Base-by-base conservation (phyloP, 129 eudicot genomes). In the Glebionis coronaria region DNA sequence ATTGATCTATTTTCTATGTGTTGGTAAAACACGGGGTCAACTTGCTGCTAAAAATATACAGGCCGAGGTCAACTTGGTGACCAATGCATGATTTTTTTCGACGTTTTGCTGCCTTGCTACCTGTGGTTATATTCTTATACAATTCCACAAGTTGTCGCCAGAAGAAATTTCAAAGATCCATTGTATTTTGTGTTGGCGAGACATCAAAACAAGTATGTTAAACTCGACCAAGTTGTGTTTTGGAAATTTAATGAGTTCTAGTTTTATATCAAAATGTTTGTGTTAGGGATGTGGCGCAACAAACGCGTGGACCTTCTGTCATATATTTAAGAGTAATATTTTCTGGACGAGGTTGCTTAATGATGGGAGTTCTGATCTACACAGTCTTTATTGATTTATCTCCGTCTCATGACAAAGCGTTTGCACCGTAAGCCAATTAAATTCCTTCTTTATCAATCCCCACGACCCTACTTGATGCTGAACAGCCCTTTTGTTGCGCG, bases 351-450 rank as follows among this genome's bases (percentile, higher is more conserved):
- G 89, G 96, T 9, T 85, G 81, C 70, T 59, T 85, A 63, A 82
- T 88, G 96, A 60, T 88, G 18, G 89, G 76, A 20, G 73, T 75
- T 45, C 67, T 85, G 82, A 31, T 80, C 46, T 88, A 88, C 78
- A 80, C 87, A 16, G 40, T 81, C 25, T 28, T 69, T 9, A 73
- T 85, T 1, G 82, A 75, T 73, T 79, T 84, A 70, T 82, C 89
- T 70, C 83, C 90, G 51, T 79, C 74, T 49, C 82, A 10, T n/a
- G 87, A 71, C 46, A 52, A 57, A 44, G 44, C 70, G 23, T 64
- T 81, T 11, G 76, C 86, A 56, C 88, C 88, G 94, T 86, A 78
- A 72, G 88, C 23, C 5, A 23, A 23, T 20, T 10, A 44, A 0
- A 14, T 49, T 10, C 20, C 44, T 7, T 29, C 10, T 63, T 54